Conservation (phyloP, 257 asterid species). For the Scutellaria baicalensis region DNA sequence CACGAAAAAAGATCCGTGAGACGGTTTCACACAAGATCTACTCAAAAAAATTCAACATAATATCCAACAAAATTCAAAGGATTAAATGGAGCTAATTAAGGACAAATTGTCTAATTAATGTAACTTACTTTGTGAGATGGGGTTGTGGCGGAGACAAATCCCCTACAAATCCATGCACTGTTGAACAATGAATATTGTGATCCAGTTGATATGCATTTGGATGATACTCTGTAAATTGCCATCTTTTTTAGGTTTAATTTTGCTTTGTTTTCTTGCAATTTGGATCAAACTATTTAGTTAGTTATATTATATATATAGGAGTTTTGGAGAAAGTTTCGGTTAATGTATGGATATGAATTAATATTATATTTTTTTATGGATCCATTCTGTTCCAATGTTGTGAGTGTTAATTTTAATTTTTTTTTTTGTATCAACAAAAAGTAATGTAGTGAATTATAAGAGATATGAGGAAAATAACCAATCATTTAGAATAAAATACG, state of each 20-base stretch:
- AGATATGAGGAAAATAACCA: no score
- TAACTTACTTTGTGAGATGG: conserved; percentile 44
- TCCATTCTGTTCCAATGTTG: no score
- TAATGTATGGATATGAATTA: conserved; percentile 6
- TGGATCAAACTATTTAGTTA: neutral
- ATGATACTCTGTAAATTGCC: conserved; percentile 24
- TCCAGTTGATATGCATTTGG: conserved; percentile 23
- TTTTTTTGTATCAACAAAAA: no score
- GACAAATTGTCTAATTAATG: no score
- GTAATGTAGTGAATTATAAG: no score
- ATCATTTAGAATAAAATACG: no score
- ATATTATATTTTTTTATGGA: no score
- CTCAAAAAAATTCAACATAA: neutral
- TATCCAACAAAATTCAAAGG: neutral
- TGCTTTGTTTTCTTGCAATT: neutral
- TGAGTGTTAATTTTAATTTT: no score
- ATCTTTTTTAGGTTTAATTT: conserved; percentile 5
- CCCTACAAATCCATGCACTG: conserved; percentile 30
- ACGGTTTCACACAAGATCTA: no score
- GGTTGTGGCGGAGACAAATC: conserved; percentile 42
- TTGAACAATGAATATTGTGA: conserved; percentile 12
- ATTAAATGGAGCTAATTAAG: no score
- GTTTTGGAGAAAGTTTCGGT: conserved; percentile 3
- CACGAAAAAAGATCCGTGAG: no score
- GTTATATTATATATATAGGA: neutral